Conservation (phyloP, 2,329 filamentous ascomycete genomes). For the Aspergillus sp. region DNA sequence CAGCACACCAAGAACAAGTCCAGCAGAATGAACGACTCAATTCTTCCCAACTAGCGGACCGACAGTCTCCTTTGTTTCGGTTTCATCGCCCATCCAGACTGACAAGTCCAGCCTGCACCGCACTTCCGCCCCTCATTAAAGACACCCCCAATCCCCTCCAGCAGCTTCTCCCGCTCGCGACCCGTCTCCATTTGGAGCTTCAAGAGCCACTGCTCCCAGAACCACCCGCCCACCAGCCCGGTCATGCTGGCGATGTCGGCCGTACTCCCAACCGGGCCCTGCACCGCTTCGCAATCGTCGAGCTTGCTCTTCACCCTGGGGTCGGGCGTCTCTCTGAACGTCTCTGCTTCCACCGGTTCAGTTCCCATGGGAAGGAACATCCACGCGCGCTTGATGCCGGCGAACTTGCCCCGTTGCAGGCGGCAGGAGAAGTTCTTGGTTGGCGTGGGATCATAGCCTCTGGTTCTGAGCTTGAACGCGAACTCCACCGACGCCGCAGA, state of each 20-base stretch:
- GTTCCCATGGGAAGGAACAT: conserved; percentile 74
- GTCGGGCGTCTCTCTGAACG: conserved; percentile 32
- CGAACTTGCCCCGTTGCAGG: conserved; percentile 65
- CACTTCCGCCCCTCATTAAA: conserved; percentile 52
- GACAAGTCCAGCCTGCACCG: conserved; percentile 50
- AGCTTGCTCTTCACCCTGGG: conserved; percentile 27
- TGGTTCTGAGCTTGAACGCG: conserved; percentile 74
- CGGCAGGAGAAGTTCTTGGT: conserved; percentile 72
- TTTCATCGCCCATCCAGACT: conserved; percentile 53
- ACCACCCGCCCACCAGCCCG: conserved; percentile 75
- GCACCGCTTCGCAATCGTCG: conserved; percentile 49
- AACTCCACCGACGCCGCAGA: conserved; percentile 86
- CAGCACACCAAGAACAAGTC: too few relatives aligned
- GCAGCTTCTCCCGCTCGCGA: conserved; percentile 45
- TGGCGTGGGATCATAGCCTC: conserved; percentile 79
- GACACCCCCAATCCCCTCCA: conserved; percentile 49
- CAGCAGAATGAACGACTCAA: too few relatives aligned
- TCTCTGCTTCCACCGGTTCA: conserved; percentile 37
- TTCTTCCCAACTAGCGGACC: conserved; percentile 1
- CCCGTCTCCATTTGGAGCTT: conserved; percentile 81
- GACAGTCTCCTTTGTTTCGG: conserved; percentile 19
- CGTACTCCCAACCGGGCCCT: conserved; percentile 54
- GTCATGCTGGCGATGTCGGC: conserved; percentile 64
- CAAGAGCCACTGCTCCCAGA: conserved; percentile 94
- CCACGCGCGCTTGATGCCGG: conserved; percentile 76